Conservation (phyloP, 257 asterid species). For the Nicotiana obtusifolia region DNA sequence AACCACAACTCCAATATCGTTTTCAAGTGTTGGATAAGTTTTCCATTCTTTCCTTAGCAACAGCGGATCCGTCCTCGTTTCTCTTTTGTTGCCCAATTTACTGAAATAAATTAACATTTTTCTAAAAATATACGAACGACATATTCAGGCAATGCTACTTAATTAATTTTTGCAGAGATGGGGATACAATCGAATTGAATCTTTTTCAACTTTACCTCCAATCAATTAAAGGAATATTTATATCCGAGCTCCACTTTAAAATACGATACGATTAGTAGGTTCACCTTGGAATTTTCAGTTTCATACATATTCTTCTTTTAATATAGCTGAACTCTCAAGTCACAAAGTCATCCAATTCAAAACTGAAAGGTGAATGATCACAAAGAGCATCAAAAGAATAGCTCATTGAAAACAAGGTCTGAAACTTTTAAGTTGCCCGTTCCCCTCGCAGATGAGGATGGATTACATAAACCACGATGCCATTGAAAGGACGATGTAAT, state of each 20-base stretch:
- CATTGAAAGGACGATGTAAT: background rate
- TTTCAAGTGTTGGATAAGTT: background rate
- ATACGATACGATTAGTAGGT: background rate
- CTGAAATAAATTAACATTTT: background rate
- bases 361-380: background rate
- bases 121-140: background rate
- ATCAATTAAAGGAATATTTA: background rate
- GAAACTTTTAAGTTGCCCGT: background rate
- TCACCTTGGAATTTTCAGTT: background rate
- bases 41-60: background rate
- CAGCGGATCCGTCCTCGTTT: background rate
- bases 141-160: background rate
- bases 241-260: background rate
- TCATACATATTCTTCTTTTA: background rate
- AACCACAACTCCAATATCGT: too few species aligned
- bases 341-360: background rate
- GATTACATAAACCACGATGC: background rate
- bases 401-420: background rate
- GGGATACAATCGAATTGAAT: background rate
- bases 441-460: background rate
- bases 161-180: background rate
- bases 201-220: background rate
- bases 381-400: background rate
- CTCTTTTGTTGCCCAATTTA: background rate
- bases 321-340: background rate